phyloP scores from a whole-genome alignment of 2,329 filamentous ascomycete species.

The Fusarium pininemorale region DNA sequence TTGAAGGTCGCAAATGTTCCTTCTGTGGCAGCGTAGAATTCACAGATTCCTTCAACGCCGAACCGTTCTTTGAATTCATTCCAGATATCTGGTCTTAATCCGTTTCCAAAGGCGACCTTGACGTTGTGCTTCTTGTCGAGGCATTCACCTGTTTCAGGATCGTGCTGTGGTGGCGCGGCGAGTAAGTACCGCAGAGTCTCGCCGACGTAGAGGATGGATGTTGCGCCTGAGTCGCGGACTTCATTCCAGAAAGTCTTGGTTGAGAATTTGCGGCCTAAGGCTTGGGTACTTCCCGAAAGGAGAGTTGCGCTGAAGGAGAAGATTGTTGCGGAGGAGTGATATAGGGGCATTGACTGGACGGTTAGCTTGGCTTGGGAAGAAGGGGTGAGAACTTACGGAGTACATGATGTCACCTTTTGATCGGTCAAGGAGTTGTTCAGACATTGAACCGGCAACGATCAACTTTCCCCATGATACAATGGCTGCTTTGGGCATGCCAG shows the following conservation, averaged over 20 bases:
- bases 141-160: constrained; percentile 70
- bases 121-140: constrained; percentile 79
- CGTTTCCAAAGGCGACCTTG: constrained; percentile 84
- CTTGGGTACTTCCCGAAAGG: constrained; percentile 69
- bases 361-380: background rate
- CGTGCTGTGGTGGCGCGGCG: constrained; percentile 68
- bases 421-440: constrained; percentile 63
- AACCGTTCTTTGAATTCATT: constrained; percentile 84
- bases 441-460: constrained; percentile 54
- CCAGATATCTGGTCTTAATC: constrained; percentile 87
- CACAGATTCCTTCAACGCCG: constrained; percentile 74
- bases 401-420: constrained; percentile 74
- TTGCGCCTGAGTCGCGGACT: constrained; percentile 74
- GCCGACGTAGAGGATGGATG: constrained; percentile 86
- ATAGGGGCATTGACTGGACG: constrained; percentile 81
- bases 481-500: constrained; percentile 82
- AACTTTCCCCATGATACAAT: constrained; percentile 78
- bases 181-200: constrained; percentile 88
- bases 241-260: constrained; percentile 81
- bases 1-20: constrained; percentile 77
- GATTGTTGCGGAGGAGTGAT: constrained; percentile 81
- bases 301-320: constrained; percentile 73
- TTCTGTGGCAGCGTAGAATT: constrained; percentile 86
- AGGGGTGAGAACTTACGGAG: constrained; percentile 61
- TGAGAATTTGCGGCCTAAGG: constrained; percentile 81